phyloP scores from a whole-genome alignment of 2,329 filamentous ascomycete genomes.

The Fusarium drepaniforme region DNA sequence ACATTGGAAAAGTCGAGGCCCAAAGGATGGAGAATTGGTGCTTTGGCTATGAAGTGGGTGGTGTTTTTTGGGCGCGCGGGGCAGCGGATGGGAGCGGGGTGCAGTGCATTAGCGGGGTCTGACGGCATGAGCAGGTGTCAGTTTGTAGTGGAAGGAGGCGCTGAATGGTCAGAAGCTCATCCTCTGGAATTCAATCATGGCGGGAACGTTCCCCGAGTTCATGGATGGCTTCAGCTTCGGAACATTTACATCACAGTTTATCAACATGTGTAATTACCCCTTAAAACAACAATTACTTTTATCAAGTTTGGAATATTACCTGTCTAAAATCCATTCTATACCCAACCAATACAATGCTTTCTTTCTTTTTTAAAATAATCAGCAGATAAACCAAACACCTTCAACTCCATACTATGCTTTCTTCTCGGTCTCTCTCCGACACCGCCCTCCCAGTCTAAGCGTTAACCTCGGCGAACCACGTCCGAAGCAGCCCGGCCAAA shows the following conservation, averaged over 20 bases:
- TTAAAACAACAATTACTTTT: not conserved
- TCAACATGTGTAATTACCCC: not conserved
- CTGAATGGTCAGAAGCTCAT: not conserved
- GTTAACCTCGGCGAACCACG: conserved; percentile 89
- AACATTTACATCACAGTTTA: not conserved
- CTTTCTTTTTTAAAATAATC: not conserved
- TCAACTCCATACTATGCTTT: conserved; percentile 28
- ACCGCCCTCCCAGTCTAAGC: conserved; percentile 44
- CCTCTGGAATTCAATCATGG: conserved; percentile 5
- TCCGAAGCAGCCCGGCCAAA: conserved; percentile 87
- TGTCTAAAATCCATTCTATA: not conserved
- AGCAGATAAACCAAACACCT: not conserved
- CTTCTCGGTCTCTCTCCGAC: not conserved
- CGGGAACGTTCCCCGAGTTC: not conserved
- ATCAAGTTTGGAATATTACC: conserved; percentile 10
- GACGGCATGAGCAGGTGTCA: not conserved
- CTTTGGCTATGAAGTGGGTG: not conserved
- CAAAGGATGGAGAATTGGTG: not conserved
- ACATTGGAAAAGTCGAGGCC: not conserved
- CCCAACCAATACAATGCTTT: not conserved
- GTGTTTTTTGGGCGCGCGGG: conserved; percentile 4
- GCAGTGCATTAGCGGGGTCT: conserved; percentile 21
- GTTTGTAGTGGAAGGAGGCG: not conserved
- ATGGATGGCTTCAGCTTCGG: not conserved
- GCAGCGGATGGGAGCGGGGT: conserved; percentile 25